Evolutionary conservation across 148 eudicot genomes (phyloP), one percentile per base, ranked within the genome.

Genomic region (Nepenthes gracilis): DNA sequence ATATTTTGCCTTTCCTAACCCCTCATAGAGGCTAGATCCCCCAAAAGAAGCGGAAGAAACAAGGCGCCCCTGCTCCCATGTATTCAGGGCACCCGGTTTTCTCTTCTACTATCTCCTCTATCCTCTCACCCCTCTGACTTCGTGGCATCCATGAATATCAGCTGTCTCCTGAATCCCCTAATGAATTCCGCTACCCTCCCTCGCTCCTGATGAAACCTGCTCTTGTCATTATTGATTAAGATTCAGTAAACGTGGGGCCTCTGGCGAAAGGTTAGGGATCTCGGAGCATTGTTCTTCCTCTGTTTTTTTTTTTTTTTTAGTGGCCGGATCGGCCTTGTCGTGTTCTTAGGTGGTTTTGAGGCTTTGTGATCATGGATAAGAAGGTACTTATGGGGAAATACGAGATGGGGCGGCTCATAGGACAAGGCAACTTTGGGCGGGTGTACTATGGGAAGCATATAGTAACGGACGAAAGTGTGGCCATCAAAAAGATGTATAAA

Each of bases 401-500:
- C 62, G 77, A 73, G 72, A 23, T 65, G 59, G 83, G 75, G 2
- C 57, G 54, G 54, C 59, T 80, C 3, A 36, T 83, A 37, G 88
- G 88, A 9, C 74, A 71, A 67, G 88, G 88, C 5, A 76, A 64
- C 48, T 83, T 83, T 34, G 88, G 85, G 43, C 80, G 76, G 67
- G 88, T 83, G 1, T 78, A 67, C 68, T 59, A 58, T 48, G 77
- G 66, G 23, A 71, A 35, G 37, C 43, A 60, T 12, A 13, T 74
- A 10, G 43, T 10, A 13, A 68, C 79, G 0, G 60, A 58, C n/a
- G 79, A 81, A 34, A 66, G 12, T 14, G 80, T 83, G 14, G 87
- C 87, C 10, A 80, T 83, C n/a, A 83, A 83, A 51, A 52, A 67
- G 49, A 77, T 83, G 12, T 70, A 56, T 69, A 83, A 80, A 15